Percentiles rank a stretch among this genome's conserved stretches.
These are phyloP conservation scores for Liquidambar formosana DNA, from an alignment of 164 flowering plant genomes.

Conservation along the genomic window DNA sequence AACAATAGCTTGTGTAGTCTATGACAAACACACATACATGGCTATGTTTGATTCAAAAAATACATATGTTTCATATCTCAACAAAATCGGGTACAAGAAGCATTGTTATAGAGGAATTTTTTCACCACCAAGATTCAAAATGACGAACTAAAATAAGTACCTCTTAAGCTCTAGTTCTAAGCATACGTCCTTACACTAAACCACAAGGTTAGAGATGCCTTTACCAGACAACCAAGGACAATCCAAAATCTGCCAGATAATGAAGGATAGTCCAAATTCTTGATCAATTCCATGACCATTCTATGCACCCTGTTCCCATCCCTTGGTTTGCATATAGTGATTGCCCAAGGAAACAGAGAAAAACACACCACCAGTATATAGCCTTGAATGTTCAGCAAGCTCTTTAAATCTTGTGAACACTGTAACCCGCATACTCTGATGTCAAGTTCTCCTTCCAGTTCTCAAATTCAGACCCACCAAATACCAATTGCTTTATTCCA, in stretches of 20 bases:
- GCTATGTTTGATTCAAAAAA: too few species aligned
- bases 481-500: conserved; percentile 81
- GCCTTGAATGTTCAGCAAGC: not conserved
- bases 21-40: too few species aligned
- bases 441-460: conserved; percentile 73
- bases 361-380: not conserved
- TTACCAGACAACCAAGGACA: not conserved
- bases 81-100: too few species aligned
- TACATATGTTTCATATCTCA: too few species aligned
- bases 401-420: conserved; percentile 71
- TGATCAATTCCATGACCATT: not conserved
- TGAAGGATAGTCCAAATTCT: not conserved
- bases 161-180: not conserved
- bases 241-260: not conserved
- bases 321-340: not conserved
- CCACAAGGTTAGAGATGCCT: not conserved
- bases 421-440: conserved; percentile 76
- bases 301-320: not conserved
- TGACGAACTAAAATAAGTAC: not conserved
- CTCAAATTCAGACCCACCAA: conserved; percentile 88
- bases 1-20: too few species aligned
- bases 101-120: too few species aligned
- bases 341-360: not conserved
- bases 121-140: too few species aligned
- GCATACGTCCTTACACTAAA: not conserved